Evolutionary conservation across 768 basidiomycete species (phyloP), one percentile per base, ranked within the genome.

Genomic region (Amanita inopinata): DNA sequence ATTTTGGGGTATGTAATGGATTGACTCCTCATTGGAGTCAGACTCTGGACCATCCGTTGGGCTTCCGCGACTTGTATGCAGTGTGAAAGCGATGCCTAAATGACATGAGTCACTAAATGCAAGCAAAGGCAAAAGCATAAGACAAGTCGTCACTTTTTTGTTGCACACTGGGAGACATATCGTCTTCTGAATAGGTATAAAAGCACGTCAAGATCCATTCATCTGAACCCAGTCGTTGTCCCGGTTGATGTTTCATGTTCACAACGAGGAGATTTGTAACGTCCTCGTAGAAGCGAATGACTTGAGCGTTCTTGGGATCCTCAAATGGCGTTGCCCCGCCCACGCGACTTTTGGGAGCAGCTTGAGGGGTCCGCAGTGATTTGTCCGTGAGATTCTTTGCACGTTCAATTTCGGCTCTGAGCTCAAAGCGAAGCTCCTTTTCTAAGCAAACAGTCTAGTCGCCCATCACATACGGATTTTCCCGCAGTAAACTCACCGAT

Each of bases 211-310:
- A 70, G 10, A 65, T 59, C 62, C 76, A 70, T 43, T 87, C 77
- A 12, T 86, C 81, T 5, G 70, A 51, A 25, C 70, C 64, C 12
- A 69, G 57, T 40, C 64, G 61, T 39, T 61, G 58, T 19, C 61
- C 57, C 8, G 55, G 49, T 31, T 59, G 53, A 10, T 56, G 46
- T 49, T 78, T 80, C 56, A 87, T 69, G 24, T 67, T 73, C 2
- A 74, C 66, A 17, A 93, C 70, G 28, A 87, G 67, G 17, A 93
- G 62, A 51, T 90, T 87, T 1, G 87, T 89, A 49, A 89, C 60
- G 53, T 92, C 88, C 58, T 92, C 88, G 56, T 94, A 94, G 47
- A 93, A 74, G 38, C 68, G 69, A 51, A 90, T 70, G 32, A 81
- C 70, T 53, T 71, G 65, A 2, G 65, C 61, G 49, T 76, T 71